These are phyloP conservation scores for Yamadazyma olivae DNA, from an alignment of 805 yeast species.

Conservation along the genomic window DNA sequence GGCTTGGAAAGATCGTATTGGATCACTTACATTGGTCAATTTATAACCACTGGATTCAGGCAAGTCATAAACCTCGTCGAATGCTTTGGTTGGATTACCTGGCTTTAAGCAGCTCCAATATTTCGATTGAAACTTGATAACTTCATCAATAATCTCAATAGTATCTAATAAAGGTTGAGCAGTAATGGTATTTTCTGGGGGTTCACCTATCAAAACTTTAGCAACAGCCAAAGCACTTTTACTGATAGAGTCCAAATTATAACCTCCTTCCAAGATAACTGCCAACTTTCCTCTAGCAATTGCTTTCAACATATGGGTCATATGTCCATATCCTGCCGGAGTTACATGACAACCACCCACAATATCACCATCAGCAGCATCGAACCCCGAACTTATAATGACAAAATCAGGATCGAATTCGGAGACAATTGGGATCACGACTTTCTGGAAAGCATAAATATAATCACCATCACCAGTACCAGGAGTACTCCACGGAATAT, in stretches of 20 bases:
- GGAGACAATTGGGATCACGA: constrained; percentile 81
- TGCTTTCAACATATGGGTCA: constrained; percentile 88
- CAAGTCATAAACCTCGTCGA: constrained; percentile 40
- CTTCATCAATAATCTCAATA: constrained; percentile 76
- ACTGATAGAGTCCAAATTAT: constrained; percentile 87
- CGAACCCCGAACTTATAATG: constrained; percentile 92
- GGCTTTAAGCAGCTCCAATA: constrained; percentile 86
- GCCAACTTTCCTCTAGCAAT: constrained; percentile 86
- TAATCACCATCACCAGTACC: constrained; percentile 97
- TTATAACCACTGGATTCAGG: constrained; percentile 25
- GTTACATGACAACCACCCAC: constrained; percentile 96
- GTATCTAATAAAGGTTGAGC: constrained; percentile 73
- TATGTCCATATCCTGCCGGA: constrained; percentile 94
- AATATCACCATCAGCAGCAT: constrained; percentile 97
- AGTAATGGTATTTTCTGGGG: constrained; percentile 75
- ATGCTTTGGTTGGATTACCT: constrained; percentile 46
- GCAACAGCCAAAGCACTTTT: constrained; percentile 90
- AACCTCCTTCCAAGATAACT: constrained; percentile 95
- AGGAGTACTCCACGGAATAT: constrained; percentile 89
- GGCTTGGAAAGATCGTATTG: constrained; percentile 72
- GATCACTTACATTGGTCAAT: constrained; percentile 60
- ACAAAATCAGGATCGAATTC: constrained; percentile 94
- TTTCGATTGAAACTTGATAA: constrained; percentile 71
- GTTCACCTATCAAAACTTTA: constrained; percentile 88
- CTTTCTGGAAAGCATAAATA: constrained; percentile 81